These are phyloP conservation scores for Panaeolus cyanescens DNA, from an alignment of 768 basidiomycete genomes.

Conservation along the genomic window DNA sequence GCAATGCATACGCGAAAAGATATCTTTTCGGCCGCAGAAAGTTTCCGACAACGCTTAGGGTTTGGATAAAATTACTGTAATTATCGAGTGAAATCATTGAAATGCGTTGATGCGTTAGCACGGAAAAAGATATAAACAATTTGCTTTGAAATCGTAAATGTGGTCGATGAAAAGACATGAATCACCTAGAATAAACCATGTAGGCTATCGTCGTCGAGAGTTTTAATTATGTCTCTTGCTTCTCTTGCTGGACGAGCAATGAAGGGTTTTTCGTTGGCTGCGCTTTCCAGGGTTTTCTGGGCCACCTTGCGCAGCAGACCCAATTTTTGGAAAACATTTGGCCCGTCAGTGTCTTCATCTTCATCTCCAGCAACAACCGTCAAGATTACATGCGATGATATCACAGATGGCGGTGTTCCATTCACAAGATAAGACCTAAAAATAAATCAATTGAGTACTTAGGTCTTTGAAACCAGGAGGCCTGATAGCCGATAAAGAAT, in stretches of 20 bases:
- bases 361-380: constrained; percentile 52
- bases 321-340: constrained; percentile 68
- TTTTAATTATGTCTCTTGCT: constrained; percentile 69
- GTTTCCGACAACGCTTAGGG: too few species aligned
- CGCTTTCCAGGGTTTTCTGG: constrained; percentile 72
- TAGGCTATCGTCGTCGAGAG: constrained; percentile 42
- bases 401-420: constrained; percentile 67
- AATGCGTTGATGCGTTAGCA: neutral
- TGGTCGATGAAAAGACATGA: neutral
- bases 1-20: too few species aligned
- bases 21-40: too few species aligned
- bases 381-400: constrained; percentile 63
- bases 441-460: constrained; percentile 9
- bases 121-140: neutral
- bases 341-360: constrained; percentile 35
- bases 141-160: neutral
- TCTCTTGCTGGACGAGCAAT: constrained; percentile 83
- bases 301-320: constrained; percentile 62
- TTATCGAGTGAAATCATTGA: too few species aligned
- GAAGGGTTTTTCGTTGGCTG: constrained; percentile 66
- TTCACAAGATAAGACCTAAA: constrained; percentile 60
- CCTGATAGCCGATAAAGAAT: neutral
- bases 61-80: too few species aligned
- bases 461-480: neutral
- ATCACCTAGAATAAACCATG: constrained; percentile 42